Percentiles rank a stretch among this genome's conserved stretches.
Evolutionary conservation across 768 basidiomycete species (phyloP).

Genomic region (Kwoniella heveanensis): DNA sequence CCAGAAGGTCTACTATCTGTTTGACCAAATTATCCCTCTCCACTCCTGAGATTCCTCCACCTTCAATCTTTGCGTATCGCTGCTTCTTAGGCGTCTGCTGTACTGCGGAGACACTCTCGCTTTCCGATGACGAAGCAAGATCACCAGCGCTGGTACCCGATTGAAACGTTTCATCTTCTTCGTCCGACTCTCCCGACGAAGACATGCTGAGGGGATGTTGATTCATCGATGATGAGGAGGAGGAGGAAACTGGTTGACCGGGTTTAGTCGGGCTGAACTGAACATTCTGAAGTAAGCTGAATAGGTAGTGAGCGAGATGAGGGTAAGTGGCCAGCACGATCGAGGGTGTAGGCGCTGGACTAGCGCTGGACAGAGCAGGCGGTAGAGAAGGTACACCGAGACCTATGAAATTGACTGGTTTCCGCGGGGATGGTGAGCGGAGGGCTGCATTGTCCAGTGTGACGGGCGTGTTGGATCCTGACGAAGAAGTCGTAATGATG

Average conservation of each 20-base stretch:
- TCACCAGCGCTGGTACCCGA: neutral
- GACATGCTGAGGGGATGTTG: slow-evolving; percentile 54
- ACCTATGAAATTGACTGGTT: slow-evolving; percentile 13
- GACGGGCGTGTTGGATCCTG: slow-evolving; percentile 3
- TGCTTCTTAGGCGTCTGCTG: slow-evolving; percentile 30
- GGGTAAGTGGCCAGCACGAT: slow-evolving; percentile 37
- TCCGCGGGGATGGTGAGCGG: slow-evolving; percentile 23
- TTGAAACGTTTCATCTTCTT: slow-evolving; percentile 43
- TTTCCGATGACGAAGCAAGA: neutral
- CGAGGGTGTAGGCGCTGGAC: slow-evolving; percentile 18
- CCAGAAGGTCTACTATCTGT: slow-evolving; percentile 70
- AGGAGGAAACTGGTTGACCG: neutral
- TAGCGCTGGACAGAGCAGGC: slow-evolving; percentile 12
- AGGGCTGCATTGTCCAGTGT: slow-evolving; percentile 7
- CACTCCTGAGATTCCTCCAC: neutral
- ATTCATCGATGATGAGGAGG: neutral
- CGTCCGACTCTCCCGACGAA: slow-evolving; percentile 47
- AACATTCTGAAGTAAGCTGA: slow-evolving; percentile 33
- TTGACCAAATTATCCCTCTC: slow-evolving; percentile 69
- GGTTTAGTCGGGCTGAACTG: slow-evolving; percentile 29
- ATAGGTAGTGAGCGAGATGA: slow-evolving; percentile 47
- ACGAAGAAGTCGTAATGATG: neutral
- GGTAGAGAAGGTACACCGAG: slow-evolving; percentile 15
- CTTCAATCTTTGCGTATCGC: slow-evolving; percentile 8
- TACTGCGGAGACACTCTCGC: neutral